Evolutionary conservation across 805 yeast species (phyloP).

Genomic region (Spathaspora sp.): DNA sequence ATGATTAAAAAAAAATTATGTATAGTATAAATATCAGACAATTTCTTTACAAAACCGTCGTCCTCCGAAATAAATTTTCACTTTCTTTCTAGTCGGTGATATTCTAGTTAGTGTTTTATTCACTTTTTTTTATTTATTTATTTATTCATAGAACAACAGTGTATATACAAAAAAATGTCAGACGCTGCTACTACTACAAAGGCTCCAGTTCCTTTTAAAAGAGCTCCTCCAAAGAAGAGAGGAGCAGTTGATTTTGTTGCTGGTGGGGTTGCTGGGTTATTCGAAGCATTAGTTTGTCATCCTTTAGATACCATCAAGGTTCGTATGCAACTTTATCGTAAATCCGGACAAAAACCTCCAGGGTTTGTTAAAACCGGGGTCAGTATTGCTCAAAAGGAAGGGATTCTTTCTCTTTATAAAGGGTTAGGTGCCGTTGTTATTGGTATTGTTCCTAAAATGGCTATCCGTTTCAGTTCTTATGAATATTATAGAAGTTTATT

Average conservation of each 20-base stretch:
- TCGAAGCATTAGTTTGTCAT: slow-evolving; percentile 97
- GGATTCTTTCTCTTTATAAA: slow-evolving; percentile 82
- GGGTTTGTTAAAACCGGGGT: slow-evolving; percentile 85
- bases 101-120: background rate
- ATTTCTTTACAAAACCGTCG: background rate
- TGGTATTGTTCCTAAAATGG: slow-evolving; percentile 98
- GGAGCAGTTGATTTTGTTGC: slow-evolving; percentile 69
- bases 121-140: slow-evolving; percentile 1
- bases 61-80: background rate
- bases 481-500: slow-evolving; percentile 78
- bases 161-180: background rate
- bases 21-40: slow-evolving; percentile 1
- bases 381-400: slow-evolving; percentile 73
- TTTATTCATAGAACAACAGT: background rate
- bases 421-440: slow-evolving; percentile 96
- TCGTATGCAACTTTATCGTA: slow-evolving; percentile 88
- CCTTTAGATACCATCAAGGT: slow-evolving; percentile 98
- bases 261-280: slow-evolving; percentile 96
- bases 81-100: background rate
- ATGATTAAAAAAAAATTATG: too few species aligned
- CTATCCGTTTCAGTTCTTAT: slow-evolving; percentile 90
- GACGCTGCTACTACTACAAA: slow-evolving; percentile 5
- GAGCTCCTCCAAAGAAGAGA: slow-evolving; percentile 29
- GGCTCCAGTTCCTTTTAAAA: slow-evolving; percentile 5
- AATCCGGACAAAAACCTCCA: slow-evolving; percentile 70